These are phyloP conservation scores for Chaetoceros muelleri DNA, from an alignment of 108 stramenopile genomes.

Conservation along the genomic window DNA sequence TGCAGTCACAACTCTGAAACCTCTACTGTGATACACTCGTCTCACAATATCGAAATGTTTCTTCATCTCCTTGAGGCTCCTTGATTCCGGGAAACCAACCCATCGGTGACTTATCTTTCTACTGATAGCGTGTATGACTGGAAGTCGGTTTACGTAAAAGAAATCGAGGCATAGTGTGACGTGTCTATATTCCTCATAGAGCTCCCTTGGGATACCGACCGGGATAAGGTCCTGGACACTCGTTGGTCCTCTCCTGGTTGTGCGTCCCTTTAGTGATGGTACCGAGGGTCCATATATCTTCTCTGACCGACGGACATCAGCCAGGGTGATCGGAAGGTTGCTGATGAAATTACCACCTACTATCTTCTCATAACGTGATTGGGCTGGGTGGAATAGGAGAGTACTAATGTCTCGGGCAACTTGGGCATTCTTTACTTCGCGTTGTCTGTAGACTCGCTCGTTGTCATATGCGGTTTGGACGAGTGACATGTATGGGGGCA, in stretches of 20 bases:
- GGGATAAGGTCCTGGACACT: background rate
- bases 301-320: background rate
- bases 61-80: too few species aligned
- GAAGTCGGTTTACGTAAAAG: constrained; percentile 7
- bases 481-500: background rate
- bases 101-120: constrained; percentile 18
- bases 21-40: too few species aligned
- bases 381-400: background rate
- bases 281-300: background rate
- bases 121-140: constrained; percentile 23
- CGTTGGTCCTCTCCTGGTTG: background rate
- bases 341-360: too few species aligned
- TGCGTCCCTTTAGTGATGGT: background rate
- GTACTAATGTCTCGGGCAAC: background rate
- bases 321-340: background rate
- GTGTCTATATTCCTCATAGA: constrained; percentile 9
- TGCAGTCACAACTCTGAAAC: too few species aligned
- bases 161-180: constrained; percentile 25
- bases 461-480: background rate
- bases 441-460: background rate
- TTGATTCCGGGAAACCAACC: too few species aligned
- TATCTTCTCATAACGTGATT: too few species aligned
- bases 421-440: background rate
- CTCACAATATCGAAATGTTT: too few species aligned
- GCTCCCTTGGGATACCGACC: constrained; percentile 8